phyloP scores from a whole-genome alignment of 169 alveolate genomes.

The Plasmodium relictum region DNA sequence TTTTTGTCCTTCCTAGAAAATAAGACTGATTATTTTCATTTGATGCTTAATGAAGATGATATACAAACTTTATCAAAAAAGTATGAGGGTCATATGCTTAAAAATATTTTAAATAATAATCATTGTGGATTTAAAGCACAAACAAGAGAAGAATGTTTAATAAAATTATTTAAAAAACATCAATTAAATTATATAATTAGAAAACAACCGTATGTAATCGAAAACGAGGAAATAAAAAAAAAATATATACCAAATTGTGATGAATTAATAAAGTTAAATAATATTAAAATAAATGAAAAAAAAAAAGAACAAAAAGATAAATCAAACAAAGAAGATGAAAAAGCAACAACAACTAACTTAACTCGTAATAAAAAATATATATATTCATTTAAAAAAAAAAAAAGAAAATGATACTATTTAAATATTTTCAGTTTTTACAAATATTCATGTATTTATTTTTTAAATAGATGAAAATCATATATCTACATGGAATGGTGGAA shows the following conservation, averaged over 20 bases:
- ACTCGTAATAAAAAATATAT: conserved; percentile 19
- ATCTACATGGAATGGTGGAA: conserved; percentile 85
- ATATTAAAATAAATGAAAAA: conserved; percentile 14
- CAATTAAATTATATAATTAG: conserved; percentile 70
- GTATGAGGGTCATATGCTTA: conserved; percentile 56
- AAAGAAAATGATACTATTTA: background rate
- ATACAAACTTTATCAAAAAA: conserved; percentile 36
- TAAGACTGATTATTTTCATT: conserved; percentile 69
- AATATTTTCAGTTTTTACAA: background rate
- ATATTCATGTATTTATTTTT: conserved; percentile 4
- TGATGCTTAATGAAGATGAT: conserved; percentile 65
- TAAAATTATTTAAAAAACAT: conserved; percentile 64
- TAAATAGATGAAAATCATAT: conserved; percentile 54
- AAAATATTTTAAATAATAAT: conserved; percentile 61
- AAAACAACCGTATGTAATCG: conserved; percentile 68
- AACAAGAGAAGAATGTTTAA: conserved; percentile 34
- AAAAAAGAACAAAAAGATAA: conserved; percentile 2
- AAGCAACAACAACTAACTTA: background rate
- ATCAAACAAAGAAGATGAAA: background rate
- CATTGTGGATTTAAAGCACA: conserved; percentile 66
- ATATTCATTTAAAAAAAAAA: background rate
- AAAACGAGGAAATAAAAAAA: conserved; percentile 65
- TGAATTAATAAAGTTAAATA: conserved; percentile 53
- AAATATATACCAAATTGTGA: conserved; percentile 62
- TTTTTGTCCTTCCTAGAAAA: conserved; percentile 54